Base-by-base conservation (phyloP, 179 eudicot genomes). In the Corrigiola litoralis region DNA sequence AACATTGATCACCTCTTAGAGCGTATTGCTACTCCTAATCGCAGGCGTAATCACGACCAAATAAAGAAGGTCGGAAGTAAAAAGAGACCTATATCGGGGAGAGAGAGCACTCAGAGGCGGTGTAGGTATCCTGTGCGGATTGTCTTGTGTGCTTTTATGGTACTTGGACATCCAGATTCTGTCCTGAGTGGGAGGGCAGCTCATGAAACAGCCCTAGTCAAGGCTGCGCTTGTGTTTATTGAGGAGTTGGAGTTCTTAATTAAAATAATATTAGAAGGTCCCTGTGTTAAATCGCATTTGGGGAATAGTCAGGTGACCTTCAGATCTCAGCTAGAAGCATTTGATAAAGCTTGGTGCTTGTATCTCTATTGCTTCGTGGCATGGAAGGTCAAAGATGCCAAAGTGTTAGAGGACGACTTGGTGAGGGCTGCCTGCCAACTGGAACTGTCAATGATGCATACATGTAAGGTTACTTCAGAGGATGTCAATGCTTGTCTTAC, bases 371-470 rank as follows among this genome's bases (percentile, higher is more conserved):
- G 85, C 73, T 94, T 94, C 82, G 94, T 85, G 40, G 85, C 80
- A 73, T 94, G 99, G 99, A 94, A 94, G 72, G 87, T 87, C 7
- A 94, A 88, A 73, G 97, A 94, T 75, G 99, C 99, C 6, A 75
- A 67, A 75, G 72, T 81, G 12, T 79, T 94, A 49, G 99, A 88
- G 73, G 95, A 90, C 70, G 99, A 94, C 83, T 77, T 94, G 81
- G 97, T 94, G 59, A 86, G 87, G 70, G 92, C 96, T 72, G 99
- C 99, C 50, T 94, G 97, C 77, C 95, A 85, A 61, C 78, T 94
- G 73, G 99, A 94, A 78, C 84, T 88, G 47, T 94, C 99, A 34
- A 94, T 94, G 99, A 88, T 94, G 73, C 99, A 82, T 40, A 91
- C 87, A 17, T 94, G 99, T 85, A 90, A 91, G 81, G 25, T 91